phyloP scores from a whole-genome alignment of 2,329 filamentous ascomycete genomes.

The Rutstroemia sp. region DNA sequence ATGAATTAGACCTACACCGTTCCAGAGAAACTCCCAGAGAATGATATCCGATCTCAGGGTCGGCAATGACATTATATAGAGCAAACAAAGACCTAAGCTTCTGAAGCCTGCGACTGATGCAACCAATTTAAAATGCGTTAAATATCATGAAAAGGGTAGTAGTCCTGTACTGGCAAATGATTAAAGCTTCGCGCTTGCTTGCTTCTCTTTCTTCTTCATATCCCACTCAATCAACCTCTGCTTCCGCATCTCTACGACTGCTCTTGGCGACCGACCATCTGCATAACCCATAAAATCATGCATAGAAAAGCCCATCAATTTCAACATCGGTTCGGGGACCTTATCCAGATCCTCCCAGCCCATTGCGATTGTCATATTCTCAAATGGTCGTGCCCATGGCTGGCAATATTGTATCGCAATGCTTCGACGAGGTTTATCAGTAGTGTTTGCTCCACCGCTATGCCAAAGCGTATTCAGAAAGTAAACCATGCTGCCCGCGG shows the following conservation, averaged over 20 bases:
- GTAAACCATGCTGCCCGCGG: constrained; percentile 25
- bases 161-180: neutral
- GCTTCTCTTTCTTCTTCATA: constrained; percentile 9
- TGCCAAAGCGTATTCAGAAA: constrained; percentile 29
- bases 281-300: constrained; percentile 28
- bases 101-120: neutral
- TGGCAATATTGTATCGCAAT: constrained; percentile 28
- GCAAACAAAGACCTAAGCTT: too few relatives aligned
- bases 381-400: constrained; percentile 32
- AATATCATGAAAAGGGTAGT: neutral
- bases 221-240: constrained; percentile 26
- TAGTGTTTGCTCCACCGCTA: constrained; percentile 24
- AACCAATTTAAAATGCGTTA: neutral
- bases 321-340: constrained; percentile 21
- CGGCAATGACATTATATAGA: too few relatives aligned
- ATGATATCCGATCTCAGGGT: too few relatives aligned
- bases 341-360: constrained; percentile 28
- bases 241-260: constrained; percentile 27
- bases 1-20: too few relatives aligned
- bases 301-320: constrained; percentile 24
- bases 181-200: constrained; percentile 1
- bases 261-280: constrained; percentile 23
- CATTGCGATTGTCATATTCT: constrained; percentile 33
- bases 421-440: constrained; percentile 16
- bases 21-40: too few relatives aligned